Conservation (phyloP, 2,329 filamentous ascomycete species). For the Ascochyta pisi region DNA sequence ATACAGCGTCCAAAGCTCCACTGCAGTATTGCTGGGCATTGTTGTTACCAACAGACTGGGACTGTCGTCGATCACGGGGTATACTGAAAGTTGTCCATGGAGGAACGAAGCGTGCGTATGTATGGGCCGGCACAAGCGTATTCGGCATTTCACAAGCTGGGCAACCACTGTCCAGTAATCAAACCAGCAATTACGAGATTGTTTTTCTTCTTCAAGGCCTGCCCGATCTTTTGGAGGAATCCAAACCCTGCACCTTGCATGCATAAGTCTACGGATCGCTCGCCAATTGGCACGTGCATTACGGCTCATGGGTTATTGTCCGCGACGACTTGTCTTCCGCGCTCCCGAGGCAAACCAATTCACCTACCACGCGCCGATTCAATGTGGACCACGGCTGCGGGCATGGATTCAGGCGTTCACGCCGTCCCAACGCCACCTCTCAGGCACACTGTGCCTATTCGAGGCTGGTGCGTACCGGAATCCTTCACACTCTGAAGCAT, state of each 20-base stretch:
- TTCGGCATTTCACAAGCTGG: background rate
- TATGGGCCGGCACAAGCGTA: background rate
- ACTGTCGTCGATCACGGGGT: background rate
- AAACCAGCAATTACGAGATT: background rate
- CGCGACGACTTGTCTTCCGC: background rate
- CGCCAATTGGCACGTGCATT: background rate
- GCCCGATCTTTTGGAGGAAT: background rate
- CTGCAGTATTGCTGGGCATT: background rate
- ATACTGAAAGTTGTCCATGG: background rate
- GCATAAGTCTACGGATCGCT: background rate
- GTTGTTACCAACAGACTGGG: too few relatives aligned
- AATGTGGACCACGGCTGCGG: background rate
- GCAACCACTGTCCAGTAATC: background rate
- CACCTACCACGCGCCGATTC: background rate
- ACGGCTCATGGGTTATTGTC: background rate
- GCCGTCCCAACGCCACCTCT: background rate
- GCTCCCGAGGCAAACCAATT: background rate
- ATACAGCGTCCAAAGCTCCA: slow-evolving; percentile 28
- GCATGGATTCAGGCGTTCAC: background rate
- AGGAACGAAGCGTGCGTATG: background rate
- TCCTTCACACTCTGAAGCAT: background rate
- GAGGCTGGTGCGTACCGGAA: background rate
- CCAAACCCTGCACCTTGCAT: slow-evolving; percentile 1
- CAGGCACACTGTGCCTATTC: background rate
- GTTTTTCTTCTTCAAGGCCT: background rate